Evolutionary conservation across 345 rosid genomes (phyloP), one percentile per base, ranked within the genome.

Genomic region (Eucalyptus pauciflora): DNA sequence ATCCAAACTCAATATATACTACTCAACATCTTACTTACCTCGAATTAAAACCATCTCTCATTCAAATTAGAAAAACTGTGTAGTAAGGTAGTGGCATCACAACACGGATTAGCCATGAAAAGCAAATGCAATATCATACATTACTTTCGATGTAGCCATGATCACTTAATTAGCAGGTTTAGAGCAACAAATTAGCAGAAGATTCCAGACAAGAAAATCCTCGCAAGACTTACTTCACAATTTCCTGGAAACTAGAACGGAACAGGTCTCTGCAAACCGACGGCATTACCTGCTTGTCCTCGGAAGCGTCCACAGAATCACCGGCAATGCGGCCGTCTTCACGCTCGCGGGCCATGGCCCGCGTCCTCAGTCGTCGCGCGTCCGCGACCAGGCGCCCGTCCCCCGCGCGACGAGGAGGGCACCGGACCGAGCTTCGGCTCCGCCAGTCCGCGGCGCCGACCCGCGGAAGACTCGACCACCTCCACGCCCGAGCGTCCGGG

Each of bases 251-350:
- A 18, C 81, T 5, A 71, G 81, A 37, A 71, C 83, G 41, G 64
- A 86, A 22, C 51, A 43, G 11, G 10, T 37, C 11, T 18, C 83
- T 37, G 83, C 48, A 88, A 22, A 46, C 49, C 27, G 18, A 27
- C 71, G 50, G 43, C 25, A 25, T 92, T 91, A 95, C 95, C 92
- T 88, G 91, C 31, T 87, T 60, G 71, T 89, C 89, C 79, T 67
- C 88, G 64, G 87, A 64, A 80, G 86, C 71, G 87, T 92, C 91
- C 24, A 50, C 29, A 17, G 89, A 87, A 37, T 91, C 91, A 56
- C 89, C 92, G 7, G 81, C 81, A 71, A 17, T 18, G 27, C 7
- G 83, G 83, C 83, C 13, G 46, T 41, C 83, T 37, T 37, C 48
- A 41, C 5, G 46, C 48, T 76, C 46, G 83, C 48, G 27, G 48